A percentile compares a stretch with the other conserved stretches of the same genome.
Evolutionary conservation across 2,329 filamentous ascomycete species (phyloP).

Genomic region (Thielaviopsis punctulata): DNA sequence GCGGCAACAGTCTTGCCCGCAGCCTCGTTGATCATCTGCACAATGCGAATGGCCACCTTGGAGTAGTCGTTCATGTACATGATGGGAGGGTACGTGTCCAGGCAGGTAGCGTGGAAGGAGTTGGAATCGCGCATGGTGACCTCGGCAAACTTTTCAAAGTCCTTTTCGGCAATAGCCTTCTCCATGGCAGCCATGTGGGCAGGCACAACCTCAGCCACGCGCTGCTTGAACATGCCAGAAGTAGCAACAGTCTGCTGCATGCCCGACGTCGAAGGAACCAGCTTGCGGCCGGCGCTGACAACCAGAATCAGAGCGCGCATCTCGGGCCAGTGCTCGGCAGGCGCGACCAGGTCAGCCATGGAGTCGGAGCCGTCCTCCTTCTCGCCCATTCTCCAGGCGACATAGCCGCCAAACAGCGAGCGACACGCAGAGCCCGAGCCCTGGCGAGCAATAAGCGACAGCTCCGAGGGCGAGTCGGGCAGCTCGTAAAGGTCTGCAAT

Average conservation of each 20-base stretch:
- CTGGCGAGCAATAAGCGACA: conserved; percentile 79
- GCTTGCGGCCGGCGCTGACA: conserved; percentile 86
- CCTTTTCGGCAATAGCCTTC: conserved; percentile 54
- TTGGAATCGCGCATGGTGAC: conserved; percentile 96
- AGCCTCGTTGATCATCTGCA: conserved; percentile 71
- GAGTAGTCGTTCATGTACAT: conserved; percentile 97
- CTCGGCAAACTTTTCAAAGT: conserved; percentile 76
- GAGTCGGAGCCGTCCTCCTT: conserved; percentile 70
- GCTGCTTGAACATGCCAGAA: conserved; percentile 66
- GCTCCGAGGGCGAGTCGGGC: conserved; percentile 60
- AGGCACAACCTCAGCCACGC: conserved; percentile 63
- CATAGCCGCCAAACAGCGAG: conserved; percentile 85
- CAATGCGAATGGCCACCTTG: conserved; percentile 67
- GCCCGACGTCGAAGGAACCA: conserved; percentile 75
- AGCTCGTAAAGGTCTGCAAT: conserved; percentile 87
- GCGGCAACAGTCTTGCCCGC: conserved; percentile 70
- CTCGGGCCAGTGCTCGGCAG: conserved; percentile 79
- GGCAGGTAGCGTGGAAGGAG: conserved; percentile 85
- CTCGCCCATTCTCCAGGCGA: conserved; percentile 76
- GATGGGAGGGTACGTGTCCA: conserved; percentile 92
- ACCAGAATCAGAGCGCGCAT: conserved; percentile 91
- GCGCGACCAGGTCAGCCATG: conserved; percentile 71
- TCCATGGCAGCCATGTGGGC: conserved; percentile 73
- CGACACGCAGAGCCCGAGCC: conserved; percentile 91
- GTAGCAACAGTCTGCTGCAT: conserved; percentile 97